Percentiles rank a stretch among this genome's conserved stretches.
Conservation (phyloP, 495 filamentous ascomycete genomes). For the Aspergillus baeticus region DNA sequence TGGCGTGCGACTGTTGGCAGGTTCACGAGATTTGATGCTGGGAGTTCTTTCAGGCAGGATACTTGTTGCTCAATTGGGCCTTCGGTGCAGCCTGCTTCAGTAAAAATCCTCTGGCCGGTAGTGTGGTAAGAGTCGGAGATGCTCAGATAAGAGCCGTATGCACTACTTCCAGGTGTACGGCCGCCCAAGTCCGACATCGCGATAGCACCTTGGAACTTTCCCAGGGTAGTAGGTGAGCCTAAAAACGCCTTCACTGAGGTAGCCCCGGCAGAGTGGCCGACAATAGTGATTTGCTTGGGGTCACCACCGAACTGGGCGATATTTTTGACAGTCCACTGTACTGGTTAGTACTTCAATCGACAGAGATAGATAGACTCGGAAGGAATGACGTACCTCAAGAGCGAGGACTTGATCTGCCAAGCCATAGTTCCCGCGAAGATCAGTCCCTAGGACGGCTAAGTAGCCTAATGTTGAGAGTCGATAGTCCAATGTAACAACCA, state of each 20-base stretch:
- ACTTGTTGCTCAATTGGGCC: conserved; percentile 31
- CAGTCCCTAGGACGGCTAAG: conserved; percentile 26
- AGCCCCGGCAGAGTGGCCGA: conserved; percentile 24
- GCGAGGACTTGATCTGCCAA: conserved; percentile 35
- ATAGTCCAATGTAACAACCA: conserved; percentile 41
- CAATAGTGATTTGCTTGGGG: conserved; percentile 19
- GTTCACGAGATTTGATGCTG: conserved; percentile 27
- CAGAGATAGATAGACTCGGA: neutral
- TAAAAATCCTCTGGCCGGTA: conserved; percentile 37
- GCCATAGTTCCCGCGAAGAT: conserved; percentile 32
- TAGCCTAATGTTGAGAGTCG: conserved; percentile 39
- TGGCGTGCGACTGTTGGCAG: conserved; percentile 37
- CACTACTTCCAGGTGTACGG: conserved; percentile 31
- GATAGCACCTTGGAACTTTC: conserved; percentile 40
- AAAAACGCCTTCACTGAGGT: conserved; percentile 19
- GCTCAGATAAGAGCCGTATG: conserved; percentile 38
- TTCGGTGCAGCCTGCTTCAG: conserved; percentile 33
- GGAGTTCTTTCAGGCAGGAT: conserved; percentile 34
- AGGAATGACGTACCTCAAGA: conserved; percentile 29
- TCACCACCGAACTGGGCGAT: conserved; percentile 38
- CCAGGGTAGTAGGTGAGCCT: conserved; percentile 27
- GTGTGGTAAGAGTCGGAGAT: conserved; percentile 33
- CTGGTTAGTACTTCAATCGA: neutral
- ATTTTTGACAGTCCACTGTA: conserved; percentile 32
- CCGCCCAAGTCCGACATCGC: conserved; percentile 43